Percentiles rank a stretch among this genome's conserved stretches.
These are phyloP conservation scores for Trametes sp. DNA, from an alignment of 1,284 basidiomycete genomes.

Conservation along the genomic window DNA sequence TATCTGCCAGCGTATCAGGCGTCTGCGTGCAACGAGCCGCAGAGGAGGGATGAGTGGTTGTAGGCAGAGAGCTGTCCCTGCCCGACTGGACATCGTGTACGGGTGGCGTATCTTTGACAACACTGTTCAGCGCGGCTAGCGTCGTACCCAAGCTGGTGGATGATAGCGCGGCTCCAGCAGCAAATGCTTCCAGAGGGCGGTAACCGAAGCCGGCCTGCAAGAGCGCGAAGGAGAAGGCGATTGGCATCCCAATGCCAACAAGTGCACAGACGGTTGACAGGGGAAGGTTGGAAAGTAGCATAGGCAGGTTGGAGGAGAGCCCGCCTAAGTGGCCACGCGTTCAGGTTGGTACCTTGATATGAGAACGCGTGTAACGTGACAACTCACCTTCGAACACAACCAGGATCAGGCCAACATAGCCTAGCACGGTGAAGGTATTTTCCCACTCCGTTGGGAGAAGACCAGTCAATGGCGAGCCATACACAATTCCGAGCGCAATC, in stretches of 20 bases:
- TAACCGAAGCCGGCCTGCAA: slow-evolving; percentile 41
- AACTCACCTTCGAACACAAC: slow-evolving; percentile 57
- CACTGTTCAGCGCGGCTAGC: slow-evolving; percentile 51
- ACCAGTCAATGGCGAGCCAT: slow-evolving; percentile 50
- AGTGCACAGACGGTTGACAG: slow-evolving; percentile 52
- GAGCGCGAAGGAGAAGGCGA: slow-evolving; percentile 52
- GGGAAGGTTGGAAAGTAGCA: slow-evolving; percentile 48
- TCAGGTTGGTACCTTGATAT: background rate
- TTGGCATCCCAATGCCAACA: slow-evolving; percentile 54
- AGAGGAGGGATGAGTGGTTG: background rate
- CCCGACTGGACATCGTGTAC: too few relatives aligned
- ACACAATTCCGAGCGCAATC: slow-evolving; percentile 56
- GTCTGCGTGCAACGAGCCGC: background rate
- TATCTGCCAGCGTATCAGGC: background rate
- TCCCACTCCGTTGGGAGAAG: slow-evolving; percentile 51
- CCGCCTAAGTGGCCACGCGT: slow-evolving; percentile 44
- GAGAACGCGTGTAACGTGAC: too few relatives aligned
- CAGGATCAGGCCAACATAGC: slow-evolving; percentile 60
- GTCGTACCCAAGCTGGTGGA: slow-evolving; percentile 64
- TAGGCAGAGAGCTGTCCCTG: background rate
- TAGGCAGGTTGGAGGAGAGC: slow-evolving; percentile 48
- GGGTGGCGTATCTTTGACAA: slow-evolving; percentile 10
- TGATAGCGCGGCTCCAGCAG: slow-evolving; percentile 57
- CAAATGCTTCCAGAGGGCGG: slow-evolving; percentile 52
- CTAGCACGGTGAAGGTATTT: slow-evolving; percentile 51